Base-by-base conservation (phyloP, 352 stramenopile species). In the Pythium brassicae region DNA sequence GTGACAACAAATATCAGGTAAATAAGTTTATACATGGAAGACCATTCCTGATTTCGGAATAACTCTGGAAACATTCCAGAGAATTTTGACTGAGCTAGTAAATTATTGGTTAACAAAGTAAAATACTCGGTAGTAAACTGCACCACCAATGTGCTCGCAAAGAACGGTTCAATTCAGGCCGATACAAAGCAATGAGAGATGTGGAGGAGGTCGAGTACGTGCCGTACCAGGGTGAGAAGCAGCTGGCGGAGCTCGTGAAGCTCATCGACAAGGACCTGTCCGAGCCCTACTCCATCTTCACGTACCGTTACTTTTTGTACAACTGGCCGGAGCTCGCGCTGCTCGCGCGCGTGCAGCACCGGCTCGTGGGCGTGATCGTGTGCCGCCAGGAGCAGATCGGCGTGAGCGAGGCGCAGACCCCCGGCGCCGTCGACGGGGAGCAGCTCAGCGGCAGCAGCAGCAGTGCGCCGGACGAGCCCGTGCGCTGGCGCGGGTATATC, bases 231-330 rank as follows among this genome's bases (percentile, higher is more conserved):
- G 88, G 82, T 55, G 88, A 97, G 74, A 89, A 90, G 57, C 78
- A 97, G 69, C 79, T 98, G 25, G 74, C 73, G 20, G 87, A 96
- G 67, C 87, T 98, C 19, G 93, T 97, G 63, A 86, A 85, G 58
- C 83, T 98, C 48, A 96, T 98, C 53, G 88, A 97, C 66, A 95
- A 96, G 69, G 94, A 98, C 57, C 76, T 98, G 32, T 97, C 84
- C 3, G 94, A 98, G 71, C 94, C 94, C 11, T 98, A 98, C 74
- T 97, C 88, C 26, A 92, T 98, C 58, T 98, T 97, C 74, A 98
- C 94, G 51, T 98, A 98, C 72, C 84, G 94, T n/a, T 98, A 98
- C 67, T 98, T 98, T 65, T 74, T 98, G 49, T 94, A 93, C 71
- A 97, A 95, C 65, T 98, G 92, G 92, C 94, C 94, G 19, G 73